phyloP scores from a whole-genome alignment of 371 early-diverging fungal genomes.

The Lichtheimia ramosa region DNA sequence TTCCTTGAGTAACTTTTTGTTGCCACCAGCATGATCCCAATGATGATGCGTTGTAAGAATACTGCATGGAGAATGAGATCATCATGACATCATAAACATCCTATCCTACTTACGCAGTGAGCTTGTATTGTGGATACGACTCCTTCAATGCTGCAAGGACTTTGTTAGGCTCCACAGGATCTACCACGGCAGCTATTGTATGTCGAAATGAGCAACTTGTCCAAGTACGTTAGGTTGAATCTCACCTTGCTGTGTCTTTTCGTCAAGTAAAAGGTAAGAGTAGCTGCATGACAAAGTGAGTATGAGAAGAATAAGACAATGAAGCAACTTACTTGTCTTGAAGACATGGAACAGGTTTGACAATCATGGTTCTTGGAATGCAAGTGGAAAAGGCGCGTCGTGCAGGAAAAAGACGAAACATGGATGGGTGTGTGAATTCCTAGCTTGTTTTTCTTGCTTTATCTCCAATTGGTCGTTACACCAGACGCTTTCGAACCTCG shows the following conservation, averaged over 20 bases:
- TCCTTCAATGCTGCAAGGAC: constrained; percentile 35
- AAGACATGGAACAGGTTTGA: constrained; percentile 28
- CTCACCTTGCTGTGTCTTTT: constrained; percentile 48
- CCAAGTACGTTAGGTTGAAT: background rate
- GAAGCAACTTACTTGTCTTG: constrained; percentile 25
- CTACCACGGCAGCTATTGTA: constrained; percentile 46
- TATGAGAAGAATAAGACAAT: background rate
- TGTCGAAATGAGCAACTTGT: background rate
- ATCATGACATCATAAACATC: constrained; percentile 73
- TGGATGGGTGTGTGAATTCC: too few species aligned
- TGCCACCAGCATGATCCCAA: constrained; percentile 83
- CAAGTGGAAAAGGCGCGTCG: constrained; percentile 16
- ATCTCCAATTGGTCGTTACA: too few species aligned
- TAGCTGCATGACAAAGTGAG: constrained; percentile 43
- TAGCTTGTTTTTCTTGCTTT: too few species aligned
- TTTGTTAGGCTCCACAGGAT: constrained; percentile 62
- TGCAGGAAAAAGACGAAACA: too few species aligned
- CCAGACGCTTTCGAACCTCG: too few species aligned
- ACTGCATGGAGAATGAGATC: constrained; percentile 75
- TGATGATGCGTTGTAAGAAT: constrained; percentile 84
- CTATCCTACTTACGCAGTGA: constrained; percentile 32
- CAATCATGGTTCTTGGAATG: constrained; percentile 15
- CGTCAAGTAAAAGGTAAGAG: constrained; percentile 76
- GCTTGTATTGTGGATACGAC: constrained; percentile 22
- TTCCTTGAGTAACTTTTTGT: constrained; percentile 44